These are phyloP conservation scores for Leccinellum albellum DNA, from an alignment of 768 basidiomycete genomes.

Conservation along the genomic window DNA sequence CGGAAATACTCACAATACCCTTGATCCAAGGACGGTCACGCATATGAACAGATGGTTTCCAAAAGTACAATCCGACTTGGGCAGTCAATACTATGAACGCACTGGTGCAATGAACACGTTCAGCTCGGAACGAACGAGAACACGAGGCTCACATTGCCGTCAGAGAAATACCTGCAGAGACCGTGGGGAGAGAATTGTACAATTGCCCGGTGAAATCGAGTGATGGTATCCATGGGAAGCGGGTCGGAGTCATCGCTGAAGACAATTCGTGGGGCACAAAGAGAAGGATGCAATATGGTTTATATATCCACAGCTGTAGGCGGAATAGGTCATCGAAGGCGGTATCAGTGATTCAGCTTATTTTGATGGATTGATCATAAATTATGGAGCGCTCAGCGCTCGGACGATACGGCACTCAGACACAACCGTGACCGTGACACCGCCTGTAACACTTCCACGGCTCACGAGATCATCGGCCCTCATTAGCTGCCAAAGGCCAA, in stretches of 20 bases:
- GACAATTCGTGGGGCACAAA: no score
- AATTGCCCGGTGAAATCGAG: conserved; percentile 3
- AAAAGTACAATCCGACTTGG: conserved; percentile 24
- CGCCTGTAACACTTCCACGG: neutral
- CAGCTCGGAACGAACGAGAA: neutral
- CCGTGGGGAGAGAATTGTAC: conserved; percentile 2
- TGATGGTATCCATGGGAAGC: neutral
- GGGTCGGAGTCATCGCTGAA: conserved; percentile 7
- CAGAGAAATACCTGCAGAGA: conserved; percentile 12
- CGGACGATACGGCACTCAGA: no score
- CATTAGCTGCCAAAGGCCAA: neutral
- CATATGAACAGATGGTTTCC: conserved; percentile 9
- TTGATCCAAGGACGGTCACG: conserved; percentile 24
- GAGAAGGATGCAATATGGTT: neutral
- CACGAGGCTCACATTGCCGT: conserved; percentile 7
- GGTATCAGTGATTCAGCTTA: neutral
- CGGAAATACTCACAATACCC: conserved; percentile 10
- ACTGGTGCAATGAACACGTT: conserved; percentile 1
- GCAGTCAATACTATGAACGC: conserved; percentile 19
- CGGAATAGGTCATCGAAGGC: neutral
- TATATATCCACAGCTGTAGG: no score
- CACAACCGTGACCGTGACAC: conserved; percentile 1
- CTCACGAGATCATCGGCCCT: neutral
- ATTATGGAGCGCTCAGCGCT: neutral
- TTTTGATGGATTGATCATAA: neutral